Evolutionary conservation across 2,329 filamentous ascomycete species (phyloP), one percentile per base, ranked within the genome.

Genomic region (Trichoderma lentiforme): DNA sequence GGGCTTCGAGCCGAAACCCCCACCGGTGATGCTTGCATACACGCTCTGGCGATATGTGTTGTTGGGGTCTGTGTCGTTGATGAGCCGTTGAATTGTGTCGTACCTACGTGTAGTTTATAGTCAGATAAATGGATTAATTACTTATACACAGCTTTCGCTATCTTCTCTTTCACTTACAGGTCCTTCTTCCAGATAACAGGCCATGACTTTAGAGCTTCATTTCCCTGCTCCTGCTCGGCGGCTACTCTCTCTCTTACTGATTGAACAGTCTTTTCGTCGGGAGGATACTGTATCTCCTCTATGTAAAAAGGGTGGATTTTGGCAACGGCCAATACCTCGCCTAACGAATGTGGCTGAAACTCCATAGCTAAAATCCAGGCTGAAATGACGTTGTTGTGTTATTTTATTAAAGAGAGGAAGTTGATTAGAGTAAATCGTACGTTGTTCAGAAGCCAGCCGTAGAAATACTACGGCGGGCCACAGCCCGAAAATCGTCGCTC

Each of bases 21-120:
- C 84, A 0, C 84, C 83, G 0, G 84, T 85, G 0, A 77, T 77
- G 53, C 82, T 84, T 0, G 81, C 77, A 65, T 85, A 86, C 3
- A 78, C 74, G 26, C 77, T 78, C 3, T 76, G 77, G 0, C 83
- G 82, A 70, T 82, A 85, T 0, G 74, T 79, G 72, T 84, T 85
- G 1, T 77, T 26, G 0, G 78, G 75, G 30, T 71, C 76, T 0
- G 73, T 74, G 68, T 85, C 83, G 3, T 76, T 63, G 6, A 80
- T 76, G 1, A 85, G 79, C 15, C 82, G 76, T 15, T 80, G 73
- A 24, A 84, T 79, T 0, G 73, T 72, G 0, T 71, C 72, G 43
- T 84, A 83, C 0, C 82, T 84, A 3, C 36, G 7, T 47, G 43
- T 21, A 11, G 15, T 6, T 2, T 0, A 2, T 3, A 1, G n/a